Conservation (phyloP, 805 yeast species). For the Candida alai region DNA sequence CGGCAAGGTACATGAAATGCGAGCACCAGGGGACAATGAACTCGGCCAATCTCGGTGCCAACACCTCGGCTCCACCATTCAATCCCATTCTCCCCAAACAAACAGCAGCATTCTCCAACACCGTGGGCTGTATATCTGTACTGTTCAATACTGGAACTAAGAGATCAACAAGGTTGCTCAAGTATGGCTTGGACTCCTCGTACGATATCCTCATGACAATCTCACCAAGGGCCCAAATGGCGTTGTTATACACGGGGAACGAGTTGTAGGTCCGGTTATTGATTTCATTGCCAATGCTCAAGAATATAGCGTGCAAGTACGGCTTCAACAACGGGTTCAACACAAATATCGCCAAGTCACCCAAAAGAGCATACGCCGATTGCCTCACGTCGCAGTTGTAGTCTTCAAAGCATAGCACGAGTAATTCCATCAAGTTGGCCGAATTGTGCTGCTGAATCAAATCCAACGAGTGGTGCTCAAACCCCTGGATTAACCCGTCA, state of each 20-base stretch:
- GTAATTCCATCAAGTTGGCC: constrained; percentile 50
- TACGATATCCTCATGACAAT: constrained; percentile 57
- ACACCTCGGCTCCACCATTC: constrained; percentile 49
- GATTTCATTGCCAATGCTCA: constrained; percentile 68
- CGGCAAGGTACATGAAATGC: constrained; percentile 61
- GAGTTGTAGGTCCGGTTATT: constrained; percentile 47
- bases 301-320: constrained; percentile 48
- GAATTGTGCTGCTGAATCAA: constrained; percentile 40
- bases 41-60: constrained; percentile 53
- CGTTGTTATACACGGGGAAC: constrained; percentile 75
- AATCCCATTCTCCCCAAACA: constrained; percentile 85
- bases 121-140: constrained; percentile 53
- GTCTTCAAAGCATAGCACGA: constrained; percentile 71
- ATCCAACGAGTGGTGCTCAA: constrained; percentile 59
- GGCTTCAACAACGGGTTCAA: constrained; percentile 43
- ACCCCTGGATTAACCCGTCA: constrained; percentile 91
- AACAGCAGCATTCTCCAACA: constrained; percentile 83
- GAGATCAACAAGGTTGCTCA: constrained; percentile 50
- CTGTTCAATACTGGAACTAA: constrained; percentile 59
- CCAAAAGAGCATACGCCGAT: constrained; percentile 82
- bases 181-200: constrained; percentile 47
- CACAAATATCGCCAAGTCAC: constrained; percentile 75
- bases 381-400: constrained; percentile 86
- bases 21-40: constrained; percentile 69
- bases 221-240: constrained; percentile 93